phyloP scores from a whole-genome alignment of 2,329 filamentous ascomycete species.

The Beauveria brongniartii region DNA sequence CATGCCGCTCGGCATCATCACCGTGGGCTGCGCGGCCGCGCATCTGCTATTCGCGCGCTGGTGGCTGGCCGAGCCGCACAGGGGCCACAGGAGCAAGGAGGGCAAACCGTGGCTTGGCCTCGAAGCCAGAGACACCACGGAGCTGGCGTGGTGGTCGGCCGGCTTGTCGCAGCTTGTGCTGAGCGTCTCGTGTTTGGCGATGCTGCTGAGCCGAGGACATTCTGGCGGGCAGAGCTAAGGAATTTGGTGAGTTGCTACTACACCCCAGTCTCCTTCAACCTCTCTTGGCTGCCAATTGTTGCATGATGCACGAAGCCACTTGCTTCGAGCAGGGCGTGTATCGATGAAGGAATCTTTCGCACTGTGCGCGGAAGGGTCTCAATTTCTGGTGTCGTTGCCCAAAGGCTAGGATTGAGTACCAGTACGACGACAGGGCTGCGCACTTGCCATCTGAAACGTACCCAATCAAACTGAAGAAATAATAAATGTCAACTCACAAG shows the following conservation, averaged over 20 bases:
- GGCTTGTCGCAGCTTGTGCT: constrained; percentile 34
- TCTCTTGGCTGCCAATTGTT: neutral
- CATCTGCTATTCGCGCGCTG: constrained; percentile 37
- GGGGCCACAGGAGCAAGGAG: constrained; percentile 33
- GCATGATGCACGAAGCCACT: neutral
- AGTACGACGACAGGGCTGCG: neutral
- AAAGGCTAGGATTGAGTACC: neutral
- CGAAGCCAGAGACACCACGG: constrained; percentile 38
- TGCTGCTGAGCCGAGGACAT: constrained; percentile 37
- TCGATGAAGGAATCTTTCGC: neutral
- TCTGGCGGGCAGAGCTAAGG: constrained; percentile 39
- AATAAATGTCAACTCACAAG: no score
- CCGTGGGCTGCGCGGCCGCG: constrained; percentile 28
- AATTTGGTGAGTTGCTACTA: constrained; percentile 37
- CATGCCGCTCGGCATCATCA: constrained; percentile 26
- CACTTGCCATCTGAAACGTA: neutral
- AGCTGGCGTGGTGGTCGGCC: constrained; percentile 41
- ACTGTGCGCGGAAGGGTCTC: neutral
- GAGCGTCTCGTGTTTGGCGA: constrained; percentile 32
- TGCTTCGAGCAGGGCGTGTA: neutral
- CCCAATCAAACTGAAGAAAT: no score
- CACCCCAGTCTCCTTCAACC: no score
- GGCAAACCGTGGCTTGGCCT: constrained; percentile 35
- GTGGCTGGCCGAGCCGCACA: constrained; percentile 37
- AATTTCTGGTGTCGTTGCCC: no score